Evolutionary conservation across 495 filamentous ascomycete species (phyloP).

Genomic region (Chaetomium tenue): DNA sequence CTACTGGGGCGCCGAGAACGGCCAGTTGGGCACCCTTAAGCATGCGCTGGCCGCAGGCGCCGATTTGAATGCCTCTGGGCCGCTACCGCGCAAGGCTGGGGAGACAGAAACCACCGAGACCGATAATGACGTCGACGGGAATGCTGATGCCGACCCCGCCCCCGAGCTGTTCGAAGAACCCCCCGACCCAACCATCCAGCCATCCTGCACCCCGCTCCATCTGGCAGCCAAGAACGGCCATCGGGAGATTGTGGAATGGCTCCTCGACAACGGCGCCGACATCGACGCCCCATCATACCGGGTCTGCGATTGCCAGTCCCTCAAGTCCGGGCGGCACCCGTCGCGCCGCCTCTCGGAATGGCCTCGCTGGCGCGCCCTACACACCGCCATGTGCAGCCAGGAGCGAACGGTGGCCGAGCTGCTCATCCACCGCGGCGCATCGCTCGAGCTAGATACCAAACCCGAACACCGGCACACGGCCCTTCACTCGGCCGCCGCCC

Average conservation of each 20-base stretch:
- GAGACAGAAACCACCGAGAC: conserved; percentile 5
- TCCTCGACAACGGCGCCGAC: conserved; percentile 38
- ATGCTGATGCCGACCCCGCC: conserved; percentile 13
- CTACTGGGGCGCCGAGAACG: conserved; percentile 31
- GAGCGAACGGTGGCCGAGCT: conserved; percentile 34
- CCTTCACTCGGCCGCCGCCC: conserved; percentile 32
- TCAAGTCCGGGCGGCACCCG: conserved; percentile 24
- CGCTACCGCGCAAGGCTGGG: conserved; percentile 19
- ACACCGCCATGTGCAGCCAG: conserved; percentile 39
- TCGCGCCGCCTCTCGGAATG: conserved; percentile 12
- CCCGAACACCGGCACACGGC: conserved; percentile 28
- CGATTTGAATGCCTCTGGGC: conserved; percentile 27
- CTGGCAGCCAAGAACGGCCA: conserved; percentile 37
- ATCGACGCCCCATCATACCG: conserved; percentile 32
- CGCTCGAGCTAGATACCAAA: conserved; percentile 27
- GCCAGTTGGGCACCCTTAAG: conserved; percentile 30
- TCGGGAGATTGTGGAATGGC: conserved; percentile 32
- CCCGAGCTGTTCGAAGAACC: conserved; percentile 12
- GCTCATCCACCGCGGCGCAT: conserved; percentile 38
- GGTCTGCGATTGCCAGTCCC: conserved; percentile 32
- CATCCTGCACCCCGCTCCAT: conserved; percentile 35
- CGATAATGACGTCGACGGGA: conserved; percentile 12
- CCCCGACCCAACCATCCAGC: conserved; percentile 16
- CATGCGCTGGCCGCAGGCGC: conserved; percentile 31
- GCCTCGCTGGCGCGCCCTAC: conserved; percentile 39